Base-by-base conservation (phyloP, 768 basidiomycete species). In the Mycena capillaripes region DNA sequence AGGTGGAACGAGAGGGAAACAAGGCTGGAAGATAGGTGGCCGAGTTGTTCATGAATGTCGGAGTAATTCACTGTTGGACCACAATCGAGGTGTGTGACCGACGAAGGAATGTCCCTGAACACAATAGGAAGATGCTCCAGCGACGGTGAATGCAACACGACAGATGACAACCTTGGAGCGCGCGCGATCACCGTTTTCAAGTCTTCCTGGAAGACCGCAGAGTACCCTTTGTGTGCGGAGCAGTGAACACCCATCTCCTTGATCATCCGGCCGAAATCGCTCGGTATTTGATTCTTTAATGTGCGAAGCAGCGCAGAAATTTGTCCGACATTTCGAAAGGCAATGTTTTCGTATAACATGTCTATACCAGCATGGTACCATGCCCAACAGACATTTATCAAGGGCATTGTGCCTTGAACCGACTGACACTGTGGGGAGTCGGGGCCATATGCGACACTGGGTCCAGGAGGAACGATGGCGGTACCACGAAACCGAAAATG, bases 301-400 rank as follows among this genome's bases (percentile, higher is more conserved):
- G 66, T 59, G 19, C 66, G 56, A 11, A 44, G 46, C 44, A 67
- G 17, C 8, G 56, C 56, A 48, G 44, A 67, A n/a, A 67, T 30
- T 55, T 66, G 65, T 25, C 56, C 40, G 25, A 67, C 36, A 32
- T 27, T 56, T 30, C 64, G 52, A 32, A 66, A 66, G 21, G 53
- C 64, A 16, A 57, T 30, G 44, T 29, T 57, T 50, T 67, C 32
- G 57, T 67, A 58, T 56, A 67, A 50, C 44, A 59, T 50, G 40
- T 29, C 57, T 10, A 34, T 42, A 5, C 21, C 32, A 32, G 53
- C 21, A 25, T 38, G 11, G 50, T 57, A 59, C 42, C 66, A 67
- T 1, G 56, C n/a, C 66, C 65, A 46, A 34, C 65, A 66, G n/a
- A 58, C 66, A 50, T 44, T 57, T 38, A 42, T 56, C 64, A 66